A percentile compares a stretch with the other conserved stretches of the same genome.
These are phyloP conservation scores for Senna siamea DNA, from an alignment of 306 rosid genomes.

Conservation along the genomic window DNA sequence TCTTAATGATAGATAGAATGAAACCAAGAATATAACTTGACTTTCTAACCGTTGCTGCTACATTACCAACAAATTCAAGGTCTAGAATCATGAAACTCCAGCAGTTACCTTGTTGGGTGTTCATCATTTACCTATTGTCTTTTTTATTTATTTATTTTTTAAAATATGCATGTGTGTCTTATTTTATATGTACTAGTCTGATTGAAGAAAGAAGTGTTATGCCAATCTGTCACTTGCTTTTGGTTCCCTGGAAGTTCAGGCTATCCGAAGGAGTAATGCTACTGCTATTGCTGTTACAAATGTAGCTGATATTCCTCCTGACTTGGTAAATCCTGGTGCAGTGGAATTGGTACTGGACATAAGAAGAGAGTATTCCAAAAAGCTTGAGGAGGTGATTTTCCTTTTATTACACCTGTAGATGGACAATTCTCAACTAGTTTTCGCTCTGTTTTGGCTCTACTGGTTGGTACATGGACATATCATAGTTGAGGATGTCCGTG, in stretches of 20 bases:
- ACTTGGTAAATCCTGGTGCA: constrained; percentile 73
- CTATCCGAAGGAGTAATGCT: constrained; percentile 59
- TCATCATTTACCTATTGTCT: not conserved
- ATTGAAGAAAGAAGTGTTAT: constrained; percentile 15
- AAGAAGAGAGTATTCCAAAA: constrained; percentile 79
- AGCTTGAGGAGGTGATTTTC: constrained; percentile 79
- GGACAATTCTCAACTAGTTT: constrained; percentile 29
- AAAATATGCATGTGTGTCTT: not conserved
- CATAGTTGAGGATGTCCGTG: constrained; percentile 27
- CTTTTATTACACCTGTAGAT: constrained; percentile 21
- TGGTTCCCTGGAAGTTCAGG: constrained; percentile 51
- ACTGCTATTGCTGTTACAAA: constrained; percentile 47
- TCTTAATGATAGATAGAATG: not conserved
- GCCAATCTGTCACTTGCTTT: constrained; percentile 27
- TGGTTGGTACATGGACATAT: constrained; percentile 25
- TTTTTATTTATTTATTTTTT: not conserved
- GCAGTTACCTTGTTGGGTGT: not conserved
- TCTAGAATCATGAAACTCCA: not conserved
- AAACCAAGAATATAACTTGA: not conserved
- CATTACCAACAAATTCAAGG: not conserved
- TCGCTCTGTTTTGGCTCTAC: constrained; percentile 1
- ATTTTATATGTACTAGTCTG: constrained; percentile 9
- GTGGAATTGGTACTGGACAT: constrained; percentile 77
- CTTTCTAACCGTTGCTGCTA: not conserved
- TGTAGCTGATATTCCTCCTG: constrained; percentile 71